Conservation (phyloP, 139 green algal genomes). For the Pseudopediastrum boryanum region DNA sequence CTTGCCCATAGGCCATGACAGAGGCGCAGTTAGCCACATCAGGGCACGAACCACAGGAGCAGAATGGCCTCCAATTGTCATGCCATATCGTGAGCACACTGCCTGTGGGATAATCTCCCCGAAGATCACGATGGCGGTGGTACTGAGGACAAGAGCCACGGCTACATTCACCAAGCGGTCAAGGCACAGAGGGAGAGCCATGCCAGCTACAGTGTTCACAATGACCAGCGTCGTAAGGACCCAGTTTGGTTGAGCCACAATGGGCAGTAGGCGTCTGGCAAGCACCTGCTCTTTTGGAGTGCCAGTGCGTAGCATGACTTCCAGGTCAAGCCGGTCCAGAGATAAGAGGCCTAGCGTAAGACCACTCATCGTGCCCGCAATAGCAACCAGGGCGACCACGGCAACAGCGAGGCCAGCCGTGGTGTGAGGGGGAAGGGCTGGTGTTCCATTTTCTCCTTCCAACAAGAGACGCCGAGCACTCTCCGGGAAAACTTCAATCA, state of each 20-base stretch:
- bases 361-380: slow-evolving; percentile 76
- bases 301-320: slow-evolving; percentile 69
- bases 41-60: slow-evolving; percentile 72
- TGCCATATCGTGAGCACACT: slow-evolving; percentile 75
- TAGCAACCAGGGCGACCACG: no score
- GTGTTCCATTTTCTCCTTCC: no score
- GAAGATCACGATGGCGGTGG: slow-evolving; percentile 73
- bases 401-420: no score
- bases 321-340: slow-evolving; percentile 53
- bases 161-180: slow-evolving; percentile 64
- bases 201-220: slow-evolving; percentile 12
- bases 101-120: slow-evolving; percentile 80
- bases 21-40: slow-evolving; percentile 61
- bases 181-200: slow-evolving; percentile 70
- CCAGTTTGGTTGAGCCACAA: slow-evolving; percentile 56
- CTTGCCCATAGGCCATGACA: slow-evolving; percentile 62
- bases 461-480: no score
- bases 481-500: no score
- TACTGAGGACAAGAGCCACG: slow-evolving; percentile 67
- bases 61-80: slow-evolving; percentile 74
- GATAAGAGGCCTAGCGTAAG: slow-evolving; percentile 74
- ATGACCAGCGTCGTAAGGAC: slow-evolving; percentile 71
- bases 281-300: slow-evolving; percentile 28
- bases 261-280: neutral
- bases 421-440: no score